Conservation (phyloP, 148 eudicot genomes). For the Vaccinium vitisidaea region DNA sequence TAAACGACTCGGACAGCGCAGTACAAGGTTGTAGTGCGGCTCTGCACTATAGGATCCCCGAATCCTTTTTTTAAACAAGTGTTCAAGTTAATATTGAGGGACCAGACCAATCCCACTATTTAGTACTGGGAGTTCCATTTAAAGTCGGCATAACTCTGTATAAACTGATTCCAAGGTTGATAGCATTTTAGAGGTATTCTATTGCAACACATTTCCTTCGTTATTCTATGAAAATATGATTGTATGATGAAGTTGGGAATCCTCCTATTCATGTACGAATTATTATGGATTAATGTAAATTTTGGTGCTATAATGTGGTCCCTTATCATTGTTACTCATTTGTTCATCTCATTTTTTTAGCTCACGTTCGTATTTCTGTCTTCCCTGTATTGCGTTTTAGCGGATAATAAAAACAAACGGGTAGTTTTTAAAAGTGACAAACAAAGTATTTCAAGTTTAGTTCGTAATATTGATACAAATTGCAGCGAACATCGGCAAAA, state of each 20-base stretch:
- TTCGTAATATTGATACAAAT: too few relatives aligned
- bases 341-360: background rate
- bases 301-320: background rate
- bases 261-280: background rate
- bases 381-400: background rate
- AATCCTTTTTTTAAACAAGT: too few relatives aligned
- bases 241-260: background rate
- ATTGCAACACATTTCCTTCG: background rate
- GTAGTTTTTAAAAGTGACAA: background rate
- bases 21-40: too few relatives aligned
- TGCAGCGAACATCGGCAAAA: too few relatives aligned
- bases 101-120: too few relatives aligned
- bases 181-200: background rate
- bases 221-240: background rate
- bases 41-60: too few relatives aligned
- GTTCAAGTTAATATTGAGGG: too few relatives aligned
- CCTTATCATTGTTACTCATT: background rate
- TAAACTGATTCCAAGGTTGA: too few relatives aligned
- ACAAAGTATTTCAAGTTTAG: too few relatives aligned
- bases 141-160: too few relatives aligned
- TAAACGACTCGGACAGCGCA: too few relatives aligned
- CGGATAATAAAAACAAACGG: background rate
- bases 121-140: too few relatives aligned
- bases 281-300: background rate
- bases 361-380: background rate